Evolutionary conservation across 2,329 filamentous ascomycete genomes (phyloP).

Genomic region (Stachybotrys chartarum): DNA sequence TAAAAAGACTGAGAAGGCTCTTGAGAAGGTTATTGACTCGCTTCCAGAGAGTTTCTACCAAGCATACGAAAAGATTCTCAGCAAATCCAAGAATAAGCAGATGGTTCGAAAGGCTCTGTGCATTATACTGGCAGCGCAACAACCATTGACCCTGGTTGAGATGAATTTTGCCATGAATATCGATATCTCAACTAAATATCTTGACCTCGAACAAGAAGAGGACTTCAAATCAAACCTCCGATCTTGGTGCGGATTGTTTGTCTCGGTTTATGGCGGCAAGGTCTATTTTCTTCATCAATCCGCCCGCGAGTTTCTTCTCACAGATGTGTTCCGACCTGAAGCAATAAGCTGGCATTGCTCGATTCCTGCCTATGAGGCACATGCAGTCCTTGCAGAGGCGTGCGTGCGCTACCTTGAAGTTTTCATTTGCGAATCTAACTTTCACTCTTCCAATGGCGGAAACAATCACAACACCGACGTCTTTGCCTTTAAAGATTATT

Average conservation of each 20-base stretch:
- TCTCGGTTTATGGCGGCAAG: constrained; percentile 16
- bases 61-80: constrained; percentile 20
- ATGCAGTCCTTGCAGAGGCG: constrained; percentile 11
- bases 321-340: constrained; percentile 3
- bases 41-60: constrained; percentile 20
- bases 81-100: constrained; percentile 8
- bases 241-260: constrained; percentile 18
- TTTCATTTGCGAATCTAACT: constrained; percentile 4
- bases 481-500: constrained; percentile 12
- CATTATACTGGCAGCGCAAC: constrained; percentile 16
- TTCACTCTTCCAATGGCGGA: too few relatives aligned
- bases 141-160: constrained; percentile 17
- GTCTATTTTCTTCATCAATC: constrained; percentile 24
- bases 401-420: constrained; percentile 13
- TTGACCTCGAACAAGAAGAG: constrained; percentile 13
- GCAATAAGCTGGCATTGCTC: constrained; percentile 11
- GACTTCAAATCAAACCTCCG: constrained; percentile 12
- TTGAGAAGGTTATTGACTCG: constrained; percentile 9
- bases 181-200: constrained; percentile 5
- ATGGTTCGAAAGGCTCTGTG: constrained; percentile 11
- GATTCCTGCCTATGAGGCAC: constrained; percentile 10
- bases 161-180: constrained; percentile 19
- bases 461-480: background rate
- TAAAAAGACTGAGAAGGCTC: constrained; percentile 11
- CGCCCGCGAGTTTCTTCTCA: constrained; percentile 20